A percentile compares a stretch with the other conserved stretches of the same genome.
These are phyloP conservation scores for Alnus glutinosa DNA, from an alignment of 306 rosid genomes.

Conservation along the genomic window DNA sequence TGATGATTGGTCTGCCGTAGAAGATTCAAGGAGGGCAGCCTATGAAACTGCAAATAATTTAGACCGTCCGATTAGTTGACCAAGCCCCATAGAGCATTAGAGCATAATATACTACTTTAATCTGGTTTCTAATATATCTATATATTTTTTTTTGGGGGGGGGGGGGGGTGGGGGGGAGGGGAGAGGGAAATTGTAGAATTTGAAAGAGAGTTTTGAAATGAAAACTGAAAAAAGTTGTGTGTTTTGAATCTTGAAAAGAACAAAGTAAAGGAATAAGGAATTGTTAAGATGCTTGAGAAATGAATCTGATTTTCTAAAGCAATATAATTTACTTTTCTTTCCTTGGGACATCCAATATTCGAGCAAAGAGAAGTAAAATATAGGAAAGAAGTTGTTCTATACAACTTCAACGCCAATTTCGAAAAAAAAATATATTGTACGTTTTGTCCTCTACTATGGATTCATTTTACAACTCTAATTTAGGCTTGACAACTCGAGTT, in stretches of 20 bases:
- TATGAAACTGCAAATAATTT: not conserved
- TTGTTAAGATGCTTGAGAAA: not conserved
- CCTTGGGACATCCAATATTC: not conserved
- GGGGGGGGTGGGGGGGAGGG: no score
- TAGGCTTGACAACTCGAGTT: no score
- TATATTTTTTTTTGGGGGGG: no score
- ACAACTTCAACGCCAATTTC: not conserved
- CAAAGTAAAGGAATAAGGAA: not conserved
- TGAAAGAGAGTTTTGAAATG: no score
- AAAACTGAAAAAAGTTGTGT: no score
- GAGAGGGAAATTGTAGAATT: no score
- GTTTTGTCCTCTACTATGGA: not conserved
- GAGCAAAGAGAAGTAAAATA: not conserved
- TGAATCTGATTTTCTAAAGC: not conserved
- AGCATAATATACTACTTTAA: not conserved
- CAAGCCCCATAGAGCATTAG: not conserved
- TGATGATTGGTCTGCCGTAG: not conserved
- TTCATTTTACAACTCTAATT: not conserved
- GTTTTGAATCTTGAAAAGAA: not conserved
- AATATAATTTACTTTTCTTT: not conserved
- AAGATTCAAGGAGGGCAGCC: not conserved
- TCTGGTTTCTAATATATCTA: no score
- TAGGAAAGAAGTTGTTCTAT: not conserved
- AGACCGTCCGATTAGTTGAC: not conserved
- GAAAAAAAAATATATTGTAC: not conserved